phyloP scores from a whole-genome alignment of 768 basidiomycete species.

The Mycena albidolilacea region DNA sequence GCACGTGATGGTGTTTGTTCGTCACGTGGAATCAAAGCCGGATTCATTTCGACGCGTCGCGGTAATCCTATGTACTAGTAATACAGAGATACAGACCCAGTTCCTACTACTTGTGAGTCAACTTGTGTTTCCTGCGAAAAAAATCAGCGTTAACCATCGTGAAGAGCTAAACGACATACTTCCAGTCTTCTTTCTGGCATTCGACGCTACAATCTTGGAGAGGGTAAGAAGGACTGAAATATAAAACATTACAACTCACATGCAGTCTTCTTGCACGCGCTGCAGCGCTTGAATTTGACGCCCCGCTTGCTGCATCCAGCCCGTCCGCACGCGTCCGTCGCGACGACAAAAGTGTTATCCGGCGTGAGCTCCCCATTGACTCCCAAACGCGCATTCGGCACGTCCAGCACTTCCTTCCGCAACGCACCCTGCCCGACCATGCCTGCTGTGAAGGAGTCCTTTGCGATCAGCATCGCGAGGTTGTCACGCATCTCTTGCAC shows the following conservation, averaged over 20 bases:
- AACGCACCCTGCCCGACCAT: conserved; percentile 28
- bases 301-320: conserved; percentile 46
- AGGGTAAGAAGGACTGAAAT: background rate
- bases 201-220: conserved; percentile 45
- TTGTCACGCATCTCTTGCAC: conserved; percentile 44
- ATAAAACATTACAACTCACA: conserved; percentile 42
- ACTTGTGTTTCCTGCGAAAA: conserved; percentile 28
- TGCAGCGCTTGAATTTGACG: conserved; percentile 46
- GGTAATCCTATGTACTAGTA: background rate
- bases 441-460: conserved; percentile 43
- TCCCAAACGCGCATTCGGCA: conserved; percentile 40
- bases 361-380: conserved; percentile 37
- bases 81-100: background rate
- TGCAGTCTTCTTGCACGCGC: conserved; percentile 43
- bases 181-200: conserved; percentile 48
- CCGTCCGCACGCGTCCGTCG: conserved; percentile 48
- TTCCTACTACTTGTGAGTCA: conserved; percentile 48
- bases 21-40: background rate
- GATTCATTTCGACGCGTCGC: conserved; percentile 5
- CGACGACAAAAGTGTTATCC: conserved; percentile 42
- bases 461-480: conserved; percentile 42
- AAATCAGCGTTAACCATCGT: conserved; percentile 3
- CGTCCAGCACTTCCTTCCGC: conserved; percentile 45
- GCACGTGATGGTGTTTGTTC: conserved; percentile 21
- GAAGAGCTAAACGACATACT: conserved; percentile 43